Base-by-base conservation (phyloP, 768 basidiomycete genomes). In the Pleurotus salmoneostramineus region DNA sequence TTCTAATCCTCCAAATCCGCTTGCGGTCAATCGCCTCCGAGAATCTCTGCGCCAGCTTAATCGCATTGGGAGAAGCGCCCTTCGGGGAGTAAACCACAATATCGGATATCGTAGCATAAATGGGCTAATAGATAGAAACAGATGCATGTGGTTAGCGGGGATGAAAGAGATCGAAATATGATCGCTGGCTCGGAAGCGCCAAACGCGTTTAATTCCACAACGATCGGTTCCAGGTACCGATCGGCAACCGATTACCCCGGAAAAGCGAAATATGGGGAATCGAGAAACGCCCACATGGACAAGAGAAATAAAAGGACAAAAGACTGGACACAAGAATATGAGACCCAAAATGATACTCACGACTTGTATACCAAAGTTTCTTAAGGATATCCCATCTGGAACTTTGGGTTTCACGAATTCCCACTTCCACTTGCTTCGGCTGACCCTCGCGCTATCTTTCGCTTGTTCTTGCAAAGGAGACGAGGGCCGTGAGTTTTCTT, bases 291-390 rank as follows among this genome's bases (percentile, higher is more conserved):
- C 21, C 21, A 27, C 21, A 27, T 27, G 21, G 45, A 55, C 40
- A 49, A 47, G 47, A 27, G 46, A 58, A 43, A 42, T 42, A 48
- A 57, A 50, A 42, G 40, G 52, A 45, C 40, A 50, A 31, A 14
- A 45, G 36, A 59, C 44, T 57, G 49, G 61, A 27, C 21, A 27
- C 6, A 17, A 45, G 54, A 60, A 57, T 49, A 27, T 43, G n/a
- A n/a, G n/a, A n/a, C n/a, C n/a, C n/a, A n/a, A n/a, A n/a, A 55
- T 58, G 43, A 49, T 15, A 85, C 91, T 77, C 67, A 93, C 89
- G 63, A 89, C 83, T 70, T 95, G 94, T 59, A 93, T 89, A 32
- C 91, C 90, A 69, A 95, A 94, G 74, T 95, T 93, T 62, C 94
- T 78, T 65, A 92, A 72, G 59, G 85, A 88, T 58, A 92, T 91